Evolutionary conservation across 176 grass and related monocot genomes (phyloP).

Genomic region (Rhipidocladum racemiflorum): DNA sequence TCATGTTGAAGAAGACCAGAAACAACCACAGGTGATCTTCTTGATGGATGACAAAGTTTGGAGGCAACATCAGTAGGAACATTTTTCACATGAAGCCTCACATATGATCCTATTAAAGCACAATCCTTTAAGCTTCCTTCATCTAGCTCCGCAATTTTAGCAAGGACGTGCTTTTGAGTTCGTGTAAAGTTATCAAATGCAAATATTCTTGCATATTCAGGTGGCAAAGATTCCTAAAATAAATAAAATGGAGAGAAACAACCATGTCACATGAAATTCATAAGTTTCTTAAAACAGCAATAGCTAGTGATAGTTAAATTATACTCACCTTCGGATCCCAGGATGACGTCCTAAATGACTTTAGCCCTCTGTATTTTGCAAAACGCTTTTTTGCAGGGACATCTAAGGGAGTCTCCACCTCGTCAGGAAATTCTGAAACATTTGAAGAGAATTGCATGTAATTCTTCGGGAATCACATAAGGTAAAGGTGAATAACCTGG

Average conservation of each 20-base stretch:
- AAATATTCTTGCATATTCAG: slow-evolving; percentile 91
- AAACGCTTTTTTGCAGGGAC: slow-evolving; percentile 84
- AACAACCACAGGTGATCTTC: slow-evolving; percentile 52
- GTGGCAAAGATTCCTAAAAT: slow-evolving; percentile 85
- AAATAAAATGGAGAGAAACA: slow-evolving; percentile 27
- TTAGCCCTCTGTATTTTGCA: slow-evolving; percentile 92
- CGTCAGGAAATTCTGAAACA: slow-evolving; percentile 93
- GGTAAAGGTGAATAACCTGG: neutral
- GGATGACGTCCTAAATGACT: slow-evolving; percentile 88
- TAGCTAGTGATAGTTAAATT: slow-evolving; percentile 11
- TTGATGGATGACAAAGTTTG: slow-evolving; percentile 59
- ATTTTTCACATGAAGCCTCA: slow-evolving; percentile 68
- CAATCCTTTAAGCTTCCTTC: slow-evolving; percentile 45
- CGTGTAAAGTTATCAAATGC: slow-evolving; percentile 86
- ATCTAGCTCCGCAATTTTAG: slow-evolving; percentile 50
- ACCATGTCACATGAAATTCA: slow-evolving; percentile 30
- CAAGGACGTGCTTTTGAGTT: slow-evolving; percentile 77
- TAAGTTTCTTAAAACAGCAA: neutral
- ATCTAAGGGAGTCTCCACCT: slow-evolving; percentile 94
- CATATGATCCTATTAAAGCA: slow-evolving; percentile 69
- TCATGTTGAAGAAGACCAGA: slow-evolving; percentile 85
- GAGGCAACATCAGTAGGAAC: slow-evolving; percentile 63
- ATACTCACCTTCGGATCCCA: slow-evolving; percentile 88
- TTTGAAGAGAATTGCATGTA: slow-evolving; percentile 9
- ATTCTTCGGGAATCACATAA: slow-evolving; percentile 8